Evolutionary conservation across 495 filamentous ascomycete species (phyloP), one percentile per base, ranked within the genome.

Genomic region (Aspergillus funiculosus): DNA sequence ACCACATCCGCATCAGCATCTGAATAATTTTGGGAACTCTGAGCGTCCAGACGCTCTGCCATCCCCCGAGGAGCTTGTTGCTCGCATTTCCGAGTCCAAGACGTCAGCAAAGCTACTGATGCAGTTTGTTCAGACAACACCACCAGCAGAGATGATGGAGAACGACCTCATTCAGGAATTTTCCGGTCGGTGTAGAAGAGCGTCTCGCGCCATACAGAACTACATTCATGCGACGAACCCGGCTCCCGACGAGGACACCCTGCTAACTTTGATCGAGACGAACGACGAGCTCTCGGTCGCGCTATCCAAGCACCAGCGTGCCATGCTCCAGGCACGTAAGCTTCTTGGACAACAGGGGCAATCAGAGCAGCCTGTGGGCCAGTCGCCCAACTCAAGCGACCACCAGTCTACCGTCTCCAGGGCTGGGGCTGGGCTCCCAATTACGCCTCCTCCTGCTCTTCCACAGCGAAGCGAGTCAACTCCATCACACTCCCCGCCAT

Each of bases 81-180:
- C 82, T 36, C 78, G 92, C 10, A 77, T 99, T 37, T 85, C 92
- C 57, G 92, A 99, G 66, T 91, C 90, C 1, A 78, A 79, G 37
- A 95, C 86, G 3, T 89, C 87, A 3, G 89, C 90, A 3, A 90
- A 89, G 56, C 78, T 99, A 15, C 83, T 99, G 9, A 77, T 85
- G 25, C 92, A 99, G 62, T 81, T 95, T 11, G 79, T 94, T 0
- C 85, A 89, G 51, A 85, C 80, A 10, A 95, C 91, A 0, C 83
- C 89, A 0, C 72, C 84, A 0, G 58, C 69, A 3, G 91, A 97
- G 61, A 60, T 96, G 5, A 75, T 86, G 11, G 59, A 62, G 19
- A 90, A 92, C 58, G 94, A 97, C 11, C 74, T 99, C 6, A 81
- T 97, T 60, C 83, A 81, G 52, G 92, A 99, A 64, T 99, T 99